phyloP scores from a whole-genome alignment of 768 basidiomycete genomes.

The Pisolithus sp. region DNA sequence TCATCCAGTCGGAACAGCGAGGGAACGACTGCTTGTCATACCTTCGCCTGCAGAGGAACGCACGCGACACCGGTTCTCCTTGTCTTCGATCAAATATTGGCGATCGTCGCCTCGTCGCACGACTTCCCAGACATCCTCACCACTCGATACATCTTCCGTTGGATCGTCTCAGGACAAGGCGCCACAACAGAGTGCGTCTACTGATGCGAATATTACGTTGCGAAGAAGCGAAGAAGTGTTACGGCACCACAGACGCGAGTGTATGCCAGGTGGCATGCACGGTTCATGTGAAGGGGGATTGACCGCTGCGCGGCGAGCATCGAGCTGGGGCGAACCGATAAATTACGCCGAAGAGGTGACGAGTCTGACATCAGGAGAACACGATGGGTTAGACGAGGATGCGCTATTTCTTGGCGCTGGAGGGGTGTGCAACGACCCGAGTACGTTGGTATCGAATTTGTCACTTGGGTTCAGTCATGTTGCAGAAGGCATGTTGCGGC shows the following conservation, averaged over 20 bases:
- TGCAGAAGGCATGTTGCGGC: constrained; percentile 19
- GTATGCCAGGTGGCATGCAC: constrained; percentile 18
- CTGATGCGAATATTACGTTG: constrained; percentile 14
- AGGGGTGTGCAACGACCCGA: constrained; percentile 29
- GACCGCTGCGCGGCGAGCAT: constrained; percentile 49
- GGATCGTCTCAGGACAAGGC: constrained; percentile 22
- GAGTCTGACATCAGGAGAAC: constrained; percentile 40
- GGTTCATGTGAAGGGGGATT: constrained; percentile 22
- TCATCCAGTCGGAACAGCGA: constrained; percentile 20
- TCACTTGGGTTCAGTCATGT: constrained; percentile 27
- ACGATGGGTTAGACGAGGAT: constrained; percentile 43
- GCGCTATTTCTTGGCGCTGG: constrained; percentile 49
- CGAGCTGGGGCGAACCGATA: constrained; percentile 56
- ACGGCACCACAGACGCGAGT: constrained; percentile 25
- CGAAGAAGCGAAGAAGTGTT: constrained; percentile 43
- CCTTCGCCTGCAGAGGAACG: constrained; percentile 14
- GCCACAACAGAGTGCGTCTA: constrained; percentile 10
- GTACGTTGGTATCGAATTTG: constrained; percentile 29
- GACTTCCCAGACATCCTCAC: constrained; percentile 24
- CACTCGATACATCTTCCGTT: constrained; percentile 27
- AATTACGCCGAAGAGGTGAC: constrained; percentile 36
- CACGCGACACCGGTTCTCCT: constrained; percentile 25
- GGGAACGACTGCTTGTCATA: constrained; percentile 13
- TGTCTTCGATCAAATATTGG: constrained; percentile 23
- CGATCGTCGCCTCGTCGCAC: constrained; percentile 17